phyloP scores from a whole-genome alignment of 1,139 yeast genomes.

The Yamadazyma pseudoaaseri region DNA sequence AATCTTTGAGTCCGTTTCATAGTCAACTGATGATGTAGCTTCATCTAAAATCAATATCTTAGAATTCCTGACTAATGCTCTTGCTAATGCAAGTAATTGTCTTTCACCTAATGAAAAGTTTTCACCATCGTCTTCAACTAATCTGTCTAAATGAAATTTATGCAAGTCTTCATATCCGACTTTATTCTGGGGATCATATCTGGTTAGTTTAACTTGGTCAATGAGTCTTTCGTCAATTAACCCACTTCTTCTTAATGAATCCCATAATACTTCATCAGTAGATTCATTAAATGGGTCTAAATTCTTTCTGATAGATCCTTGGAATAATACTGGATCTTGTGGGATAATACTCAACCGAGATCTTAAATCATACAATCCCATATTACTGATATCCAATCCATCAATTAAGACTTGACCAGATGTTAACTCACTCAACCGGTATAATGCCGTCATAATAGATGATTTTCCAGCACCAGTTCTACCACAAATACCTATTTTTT shows the following conservation, averaged over 20 bases:
- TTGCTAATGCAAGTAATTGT: constrained; percentile 41
- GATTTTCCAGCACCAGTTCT: constrained; percentile 99
- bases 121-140: constrained; percentile 39
- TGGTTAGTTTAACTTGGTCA: constrained; percentile 41
- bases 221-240: constrained; percentile 37
- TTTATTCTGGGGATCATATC: constrained; percentile 10
- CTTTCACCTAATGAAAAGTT: constrained; percentile 43
- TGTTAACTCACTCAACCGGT: constrained; percentile 86
- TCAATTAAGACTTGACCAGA: constrained; percentile 78
- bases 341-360: constrained; percentile 69
- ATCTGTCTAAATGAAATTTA: constrained; percentile 34
- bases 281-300: constrained; percentile 63
- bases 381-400: constrained; percentile 70
- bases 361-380: constrained; percentile 60
- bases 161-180: constrained; percentile 52
- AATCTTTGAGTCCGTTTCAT: constrained; percentile 39
- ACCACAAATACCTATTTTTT: constrained; percentile 93
- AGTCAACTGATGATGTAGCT: constrained; percentile 45
- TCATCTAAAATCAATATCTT: constrained; percentile 41
- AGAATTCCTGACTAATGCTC: constrained; percentile 39
- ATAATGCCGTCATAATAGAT: constrained; percentile 89
- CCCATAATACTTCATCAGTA: constrained; percentile 54
- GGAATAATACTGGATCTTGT: constrained; percentile 75
- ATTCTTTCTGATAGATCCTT: constrained; percentile 63
- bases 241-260: constrained; percentile 59